These are phyloP conservation scores for Pichia sp. DNA, from an alignment of 1,139 yeast species.

Conservation along the genomic window DNA sequence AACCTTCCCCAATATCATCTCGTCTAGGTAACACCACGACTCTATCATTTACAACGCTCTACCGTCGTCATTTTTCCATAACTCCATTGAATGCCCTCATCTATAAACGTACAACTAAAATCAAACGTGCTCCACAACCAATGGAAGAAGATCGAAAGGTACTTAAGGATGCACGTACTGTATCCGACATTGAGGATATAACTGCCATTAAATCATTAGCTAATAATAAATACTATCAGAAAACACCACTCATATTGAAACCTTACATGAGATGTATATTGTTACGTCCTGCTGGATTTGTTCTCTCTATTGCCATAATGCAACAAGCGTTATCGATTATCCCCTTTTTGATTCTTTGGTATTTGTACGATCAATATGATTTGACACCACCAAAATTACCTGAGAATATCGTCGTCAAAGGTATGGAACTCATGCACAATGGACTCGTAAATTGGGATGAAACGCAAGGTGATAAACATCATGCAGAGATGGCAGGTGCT, in stretches of 20 bases:
- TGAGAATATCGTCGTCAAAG: slow-evolving; percentile 56
- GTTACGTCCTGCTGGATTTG: slow-evolving; percentile 26
- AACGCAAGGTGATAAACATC: slow-evolving; percentile 40
- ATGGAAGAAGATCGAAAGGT: slow-evolving; percentile 8
- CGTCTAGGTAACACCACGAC: too few species aligned
- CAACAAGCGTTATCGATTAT: slow-evolving; percentile 82
- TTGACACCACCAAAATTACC: slow-evolving; percentile 54
- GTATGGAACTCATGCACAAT: slow-evolving; percentile 51
- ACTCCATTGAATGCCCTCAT: slow-evolving; percentile 5
- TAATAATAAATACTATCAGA: slow-evolving; percentile 24
- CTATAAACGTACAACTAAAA: slow-evolving; percentile 14
- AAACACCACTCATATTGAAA: slow-evolving; percentile 23
- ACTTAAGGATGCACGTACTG: slow-evolving; percentile 11
- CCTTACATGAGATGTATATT: slow-evolving; percentile 26
- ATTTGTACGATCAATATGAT: slow-evolving; percentile 51
- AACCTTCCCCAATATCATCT: too few species aligned
- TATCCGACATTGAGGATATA: slow-evolving; percentile 19
- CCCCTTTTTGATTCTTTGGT: slow-evolving; percentile 77
- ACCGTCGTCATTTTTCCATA: slow-evolving; percentile 3
- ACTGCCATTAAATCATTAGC: slow-evolving; percentile 18
- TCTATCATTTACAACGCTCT: too few species aligned
- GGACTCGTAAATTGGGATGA: slow-evolving; percentile 27
- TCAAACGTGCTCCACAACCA: slow-evolving; percentile 11
- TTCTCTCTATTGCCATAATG: slow-evolving; percentile 56
- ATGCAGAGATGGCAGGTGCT: slow-evolving; percentile 71